Base-by-base conservation (phyloP, 1,284 basidiomycete genomes). In the Ceratobasidium theobromae region DNA sequence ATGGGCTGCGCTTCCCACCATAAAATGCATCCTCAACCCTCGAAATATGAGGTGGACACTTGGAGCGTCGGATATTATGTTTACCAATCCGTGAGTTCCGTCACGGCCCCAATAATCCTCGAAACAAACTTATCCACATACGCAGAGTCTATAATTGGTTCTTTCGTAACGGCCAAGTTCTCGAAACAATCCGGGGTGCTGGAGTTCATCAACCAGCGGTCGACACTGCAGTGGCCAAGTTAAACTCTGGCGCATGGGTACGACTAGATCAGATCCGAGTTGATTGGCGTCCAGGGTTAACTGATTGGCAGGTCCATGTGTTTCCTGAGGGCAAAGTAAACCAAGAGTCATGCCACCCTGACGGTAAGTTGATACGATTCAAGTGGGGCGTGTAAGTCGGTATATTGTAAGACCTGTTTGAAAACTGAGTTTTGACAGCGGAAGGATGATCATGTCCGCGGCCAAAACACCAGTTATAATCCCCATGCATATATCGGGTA, bases 271-370 rank as follows among this genome's bases (percentile, higher is more conserved):
- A 23, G 4, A 32, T 21, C 41, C 16, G 28, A 40, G 21, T 33
- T 49, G n/a, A n/a, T n/a, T n/a, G n/a, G n/a, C n/a, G n/a, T n/a
- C n/a, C n/a, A n/a, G n/a, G n/a, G n/a, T n/a, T n/a, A n/a, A n/a
- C n/a, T n/a, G n/a, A n/a, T n/a, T 41, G 67, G 25, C 70, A 95
- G 94, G 81, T 98, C 11, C 96, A 99, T 74, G 81, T 99, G 45
- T 99, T 95, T 72, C 87, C 93, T 0, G 97, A 99, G 76, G 95
- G 96, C 23, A 91, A 89, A 71, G 86, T 98, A 49, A 91, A 93
- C 73, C 95, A 94, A 74, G 81, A 86, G 27, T 74, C 80, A 23
- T 77, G 81, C 8, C 86, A 89, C 73, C 79, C 79, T 1, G 72
- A 77, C 16, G 77, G 81, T 8, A 77, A 80, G 45, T 75, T 98